These are phyloP conservation scores for Gossypium laxum DNA, from an alignment of 441 rosid species.

Conservation along the genomic window DNA sequence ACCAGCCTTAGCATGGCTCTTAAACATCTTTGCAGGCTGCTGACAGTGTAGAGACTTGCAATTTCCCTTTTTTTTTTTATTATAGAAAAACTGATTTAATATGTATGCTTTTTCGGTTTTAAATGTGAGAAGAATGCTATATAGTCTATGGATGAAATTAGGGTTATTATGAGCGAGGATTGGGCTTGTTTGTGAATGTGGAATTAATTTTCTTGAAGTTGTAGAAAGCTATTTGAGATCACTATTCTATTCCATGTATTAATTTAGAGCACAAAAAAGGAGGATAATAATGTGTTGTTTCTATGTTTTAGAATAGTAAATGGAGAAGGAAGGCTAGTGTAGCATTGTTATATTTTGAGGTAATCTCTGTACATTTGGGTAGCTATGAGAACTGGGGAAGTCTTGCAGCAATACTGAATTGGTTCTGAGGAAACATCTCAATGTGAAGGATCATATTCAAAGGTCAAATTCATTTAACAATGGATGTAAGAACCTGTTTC, in stretches of 20 bases:
- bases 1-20: not conserved
- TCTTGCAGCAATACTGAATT: not conserved
- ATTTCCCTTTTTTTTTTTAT: not conserved
- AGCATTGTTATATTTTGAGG: not conserved
- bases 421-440: not conserved
- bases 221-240: not conserved
- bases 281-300: not conserved
- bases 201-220: constrained; percentile 8
- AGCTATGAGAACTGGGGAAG: not conserved
- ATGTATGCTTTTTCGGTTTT: not conserved
- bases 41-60: not conserved
- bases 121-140: not conserved
- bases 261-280: not conserved
- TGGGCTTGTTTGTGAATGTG: constrained; percentile 8
- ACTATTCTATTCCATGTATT: not conserved
- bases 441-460: not conserved
- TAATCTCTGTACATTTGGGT: not conserved
- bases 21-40: not conserved
- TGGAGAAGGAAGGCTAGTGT: not conserved
- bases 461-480: not conserved
- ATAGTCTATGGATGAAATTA: not conserved
- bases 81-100: too few species aligned
- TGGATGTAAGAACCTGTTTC: not conserved
- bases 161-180: not conserved
- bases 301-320: not conserved